A percentile compares a stretch with the other conserved stretches of the same genome.
These are phyloP conservation scores for Diaporthe destruens DNA, from an alignment of 2,329 filamentous ascomycete genomes.

Conservation along the genomic window DNA sequence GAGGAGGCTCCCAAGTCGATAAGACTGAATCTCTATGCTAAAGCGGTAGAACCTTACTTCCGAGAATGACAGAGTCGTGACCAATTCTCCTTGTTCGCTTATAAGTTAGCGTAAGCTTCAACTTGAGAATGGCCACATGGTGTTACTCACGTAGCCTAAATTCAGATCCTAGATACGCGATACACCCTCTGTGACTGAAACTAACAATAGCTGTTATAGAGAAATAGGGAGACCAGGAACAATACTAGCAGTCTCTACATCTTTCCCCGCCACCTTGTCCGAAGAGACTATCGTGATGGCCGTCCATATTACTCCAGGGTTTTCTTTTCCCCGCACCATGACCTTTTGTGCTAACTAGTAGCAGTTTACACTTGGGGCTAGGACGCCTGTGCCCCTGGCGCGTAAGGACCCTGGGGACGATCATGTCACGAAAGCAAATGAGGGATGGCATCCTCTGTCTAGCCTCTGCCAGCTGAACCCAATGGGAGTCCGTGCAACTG, in stretches of 20 bases:
- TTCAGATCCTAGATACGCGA: neutral
- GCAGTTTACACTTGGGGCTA: conserved; percentile 4
- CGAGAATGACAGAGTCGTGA: neutral
- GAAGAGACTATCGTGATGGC: neutral
- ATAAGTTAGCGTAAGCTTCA: neutral
- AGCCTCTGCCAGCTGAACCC: neutral
- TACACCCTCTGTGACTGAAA: neutral
- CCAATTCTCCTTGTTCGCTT: neutral
- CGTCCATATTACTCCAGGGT: neutral
- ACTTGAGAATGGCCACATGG: neutral
- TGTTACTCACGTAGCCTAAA: neutral
- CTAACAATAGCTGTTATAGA: neutral
- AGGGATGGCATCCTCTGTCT: conserved; percentile 3
- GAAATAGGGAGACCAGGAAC: neutral
- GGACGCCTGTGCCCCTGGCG: conserved; percentile 26
- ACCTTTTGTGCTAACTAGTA: conserved; percentile 6
- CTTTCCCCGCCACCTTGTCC: neutral
- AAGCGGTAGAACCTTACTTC: neutral
- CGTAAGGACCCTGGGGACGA: conserved; percentile 14
- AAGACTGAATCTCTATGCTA: neutral
- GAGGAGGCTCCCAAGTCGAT: too few species aligned
- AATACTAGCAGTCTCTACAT: neutral
- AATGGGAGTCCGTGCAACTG: conserved; percentile 28
- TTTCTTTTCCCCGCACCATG: conserved; percentile 17
- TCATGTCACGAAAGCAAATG: conserved; percentile 12